Evolutionary conservation across 495 filamentous ascomycete species (phyloP).

Genomic region (Halenospora varia): DNA sequence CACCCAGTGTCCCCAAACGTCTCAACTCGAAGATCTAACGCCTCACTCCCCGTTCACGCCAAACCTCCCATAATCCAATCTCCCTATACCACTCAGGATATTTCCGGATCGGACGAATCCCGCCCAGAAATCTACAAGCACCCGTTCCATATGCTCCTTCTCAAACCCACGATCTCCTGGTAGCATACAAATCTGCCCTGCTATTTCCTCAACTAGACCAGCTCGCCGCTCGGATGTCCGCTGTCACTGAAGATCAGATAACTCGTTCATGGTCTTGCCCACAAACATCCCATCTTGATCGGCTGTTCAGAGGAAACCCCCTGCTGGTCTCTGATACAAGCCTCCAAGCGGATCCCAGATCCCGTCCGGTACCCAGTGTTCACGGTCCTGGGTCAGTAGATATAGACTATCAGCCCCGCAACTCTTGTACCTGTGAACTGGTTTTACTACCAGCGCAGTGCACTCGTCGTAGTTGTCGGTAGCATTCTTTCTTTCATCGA

Average conservation of each 20-base stretch:
- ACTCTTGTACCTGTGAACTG: neutral
- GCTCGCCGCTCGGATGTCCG: constrained; percentile 25
- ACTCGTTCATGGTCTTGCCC: constrained; percentile 20
- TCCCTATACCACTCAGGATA: constrained; percentile 1
- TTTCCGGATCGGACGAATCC: constrained; percentile 13
- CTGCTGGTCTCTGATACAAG: constrained; percentile 17
- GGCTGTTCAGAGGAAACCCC: neutral
- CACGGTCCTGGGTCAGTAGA: constrained; percentile 15
- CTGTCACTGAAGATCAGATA: constrained; percentile 26
- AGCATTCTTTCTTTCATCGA: constrained; percentile 23
- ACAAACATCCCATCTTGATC: constrained; percentile 15
- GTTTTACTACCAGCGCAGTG: constrained; percentile 20
- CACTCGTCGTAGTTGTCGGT: constrained; percentile 24
- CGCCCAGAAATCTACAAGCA: constrained; percentile 7
- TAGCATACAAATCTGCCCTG: neutral
- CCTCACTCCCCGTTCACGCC: neutral
- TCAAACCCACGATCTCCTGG: constrained; percentile 6
- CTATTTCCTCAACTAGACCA: neutral
- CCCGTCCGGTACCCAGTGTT: constrained; percentile 10
- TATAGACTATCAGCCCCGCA: constrained; percentile 21
- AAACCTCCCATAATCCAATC: neutral
- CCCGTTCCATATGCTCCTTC: neutral
- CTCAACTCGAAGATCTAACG: constrained; percentile 22
- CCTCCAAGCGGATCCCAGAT: constrained; percentile 8
- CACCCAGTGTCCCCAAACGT: constrained; percentile 15